A percentile compares a stretch with the other conserved stretches of the same genome.
Evolutionary conservation across 176 grass and related monocot genomes (phyloP).

Genomic region (Musa beccarii): DNA sequence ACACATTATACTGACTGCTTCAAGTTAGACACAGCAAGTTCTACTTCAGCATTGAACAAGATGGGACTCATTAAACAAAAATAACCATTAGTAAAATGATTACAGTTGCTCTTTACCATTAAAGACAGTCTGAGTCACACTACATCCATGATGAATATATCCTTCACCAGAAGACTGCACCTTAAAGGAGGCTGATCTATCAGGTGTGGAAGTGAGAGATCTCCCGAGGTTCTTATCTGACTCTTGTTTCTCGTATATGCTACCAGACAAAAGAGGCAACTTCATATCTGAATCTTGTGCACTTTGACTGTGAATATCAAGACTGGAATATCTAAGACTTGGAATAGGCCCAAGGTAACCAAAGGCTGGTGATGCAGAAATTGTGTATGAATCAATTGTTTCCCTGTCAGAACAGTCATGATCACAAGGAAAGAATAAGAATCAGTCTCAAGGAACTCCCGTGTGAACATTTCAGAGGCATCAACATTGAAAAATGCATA

Average conservation of each 20-base stretch:
- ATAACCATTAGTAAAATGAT: background rate
- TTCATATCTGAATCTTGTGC: conserved; percentile 49
- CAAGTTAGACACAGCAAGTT: background rate
- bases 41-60: background rate
- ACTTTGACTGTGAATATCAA: conserved; percentile 36
- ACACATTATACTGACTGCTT: background rate
- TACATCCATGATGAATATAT: conserved; percentile 63
- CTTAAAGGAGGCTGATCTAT: conserved; percentile 49
- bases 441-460: background rate
- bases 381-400: conserved; percentile 79
- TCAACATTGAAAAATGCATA: background rate
- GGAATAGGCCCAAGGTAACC: conserved; percentile 55
- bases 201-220: conserved; percentile 28
- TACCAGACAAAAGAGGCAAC: conserved; percentile 53
- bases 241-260: conserved; percentile 32
- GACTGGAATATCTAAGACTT: conserved; percentile 43
- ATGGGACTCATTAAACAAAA: too few relatives aligned
- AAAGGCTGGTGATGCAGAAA: conserved; percentile 69
- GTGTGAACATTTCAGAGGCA: background rate
- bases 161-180: conserved; percentile 47
- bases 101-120: conserved; percentile 44
- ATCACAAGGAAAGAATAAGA: background rate
- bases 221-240: conserved; percentile 35
- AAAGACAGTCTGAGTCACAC: conserved; percentile 84
- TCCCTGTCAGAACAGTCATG: conserved; percentile 38